These are phyloP conservation scores for Zygosaccharomyces pseudobailii DNA, from an alignment of 1,139 yeast species.

Conservation along the genomic window DNA sequence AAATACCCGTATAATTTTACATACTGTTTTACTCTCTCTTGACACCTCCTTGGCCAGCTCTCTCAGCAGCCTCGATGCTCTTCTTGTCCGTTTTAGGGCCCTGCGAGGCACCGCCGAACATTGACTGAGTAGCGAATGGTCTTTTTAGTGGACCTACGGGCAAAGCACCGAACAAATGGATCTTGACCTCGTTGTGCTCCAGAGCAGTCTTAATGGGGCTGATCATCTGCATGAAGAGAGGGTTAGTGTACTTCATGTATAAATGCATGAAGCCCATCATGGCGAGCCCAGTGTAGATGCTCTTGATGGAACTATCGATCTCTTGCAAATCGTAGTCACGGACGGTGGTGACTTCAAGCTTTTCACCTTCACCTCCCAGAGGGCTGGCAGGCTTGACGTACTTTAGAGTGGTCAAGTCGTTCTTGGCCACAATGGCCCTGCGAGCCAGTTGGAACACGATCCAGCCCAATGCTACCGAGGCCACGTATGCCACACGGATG, in stretches of 20 bases:
- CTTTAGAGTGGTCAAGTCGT: constrained; percentile 88
- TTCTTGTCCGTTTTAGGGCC: constrained; percentile 77
- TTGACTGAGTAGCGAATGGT: constrained; percentile 88
- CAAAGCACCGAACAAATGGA: constrained; percentile 78
- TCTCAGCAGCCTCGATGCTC: constrained; percentile 79
- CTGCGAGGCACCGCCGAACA: constrained; percentile 66
- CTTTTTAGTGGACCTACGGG: constrained; percentile 92
- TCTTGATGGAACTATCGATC: constrained; percentile 70
- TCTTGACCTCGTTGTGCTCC: constrained; percentile 87
- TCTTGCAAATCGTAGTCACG: constrained; percentile 92
- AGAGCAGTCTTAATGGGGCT: constrained; percentile 86
- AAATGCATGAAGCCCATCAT: constrained; percentile 99
- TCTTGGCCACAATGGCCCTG: constrained; percentile 60
- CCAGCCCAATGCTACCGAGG: constrained; percentile 64
- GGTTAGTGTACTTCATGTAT: constrained; percentile 97
- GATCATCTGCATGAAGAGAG: constrained; percentile 90
- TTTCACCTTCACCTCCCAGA: constrained; percentile 60
- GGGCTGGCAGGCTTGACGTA: constrained; percentile 85
- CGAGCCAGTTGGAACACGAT: constrained; percentile 63
- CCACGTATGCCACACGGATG: constrained; percentile 68
- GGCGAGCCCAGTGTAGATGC: constrained; percentile 83
- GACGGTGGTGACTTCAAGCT: constrained; percentile 80
- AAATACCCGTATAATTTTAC: constrained; percentile 4
- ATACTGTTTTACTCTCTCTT: constrained; percentile 65
- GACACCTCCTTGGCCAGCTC: constrained; percentile 83